These are phyloP conservation scores for Gastrolobium bilobum DNA, from an alignment of 306 rosid genomes.

Conservation along the genomic window DNA sequence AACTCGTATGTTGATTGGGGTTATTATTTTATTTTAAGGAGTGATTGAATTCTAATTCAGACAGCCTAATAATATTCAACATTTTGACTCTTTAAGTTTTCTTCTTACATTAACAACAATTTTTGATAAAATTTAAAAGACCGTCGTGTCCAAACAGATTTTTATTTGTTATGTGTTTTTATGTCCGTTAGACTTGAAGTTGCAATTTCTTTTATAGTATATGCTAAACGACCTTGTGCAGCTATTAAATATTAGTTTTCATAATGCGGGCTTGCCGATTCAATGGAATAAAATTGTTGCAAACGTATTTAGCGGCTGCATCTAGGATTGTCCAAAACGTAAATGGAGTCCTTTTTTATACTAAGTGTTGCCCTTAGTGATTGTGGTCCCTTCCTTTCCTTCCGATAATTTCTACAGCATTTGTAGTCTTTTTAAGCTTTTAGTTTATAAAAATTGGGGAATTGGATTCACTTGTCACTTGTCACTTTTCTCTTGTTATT, in stretches of 20 bases:
- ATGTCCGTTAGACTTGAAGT: no score
- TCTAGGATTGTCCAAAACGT: slow-evolving; percentile 42
- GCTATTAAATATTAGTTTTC: background rate
- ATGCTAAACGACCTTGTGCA: no score
- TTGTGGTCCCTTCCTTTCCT: slow-evolving; percentile 53
- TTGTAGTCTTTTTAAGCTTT: slow-evolving; percentile 17
- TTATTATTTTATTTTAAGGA: no score
- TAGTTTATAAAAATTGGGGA: slow-evolving; percentile 45
- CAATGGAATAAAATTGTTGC: slow-evolving; percentile 41
- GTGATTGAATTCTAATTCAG: no score
- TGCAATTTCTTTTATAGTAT: no score
- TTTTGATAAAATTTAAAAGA: no score
- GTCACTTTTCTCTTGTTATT: slow-evolving; percentile 13
- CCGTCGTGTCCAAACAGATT: no score
- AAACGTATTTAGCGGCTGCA: slow-evolving; percentile 51
- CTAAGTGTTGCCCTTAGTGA: slow-evolving; percentile 25
- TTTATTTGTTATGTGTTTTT: no score
- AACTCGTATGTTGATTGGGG: no score
- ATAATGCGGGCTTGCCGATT: slow-evolving; percentile 29
- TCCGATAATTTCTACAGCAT: slow-evolving; percentile 12
- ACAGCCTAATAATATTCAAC: no score
- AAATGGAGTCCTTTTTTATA: slow-evolving; percentile 23
- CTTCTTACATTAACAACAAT: no score
- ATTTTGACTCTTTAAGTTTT: no score
- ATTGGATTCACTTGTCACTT: slow-evolving; percentile 58